A percentile compares a stretch with the other conserved stretches of the same genome.
phyloP scores from a whole-genome alignment of 2,329 filamentous ascomycete genomes.

The Fusarium phyllophilum region DNA sequence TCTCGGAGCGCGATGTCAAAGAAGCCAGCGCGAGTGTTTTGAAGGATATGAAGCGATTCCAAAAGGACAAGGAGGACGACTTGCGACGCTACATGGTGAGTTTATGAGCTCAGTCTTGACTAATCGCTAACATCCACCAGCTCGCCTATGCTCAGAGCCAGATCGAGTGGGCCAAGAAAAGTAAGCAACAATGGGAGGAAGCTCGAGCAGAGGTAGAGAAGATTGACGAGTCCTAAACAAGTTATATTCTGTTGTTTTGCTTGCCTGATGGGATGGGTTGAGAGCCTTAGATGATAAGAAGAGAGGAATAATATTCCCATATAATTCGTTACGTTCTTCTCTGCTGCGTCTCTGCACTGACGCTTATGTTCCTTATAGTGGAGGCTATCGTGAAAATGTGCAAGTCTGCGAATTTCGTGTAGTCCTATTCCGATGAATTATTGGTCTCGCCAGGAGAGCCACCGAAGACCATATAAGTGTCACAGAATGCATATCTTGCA shows the following conservation, averaged over 20 bases:
- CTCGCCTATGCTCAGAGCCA: constrained; percentile 92
- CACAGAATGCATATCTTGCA: background rate
- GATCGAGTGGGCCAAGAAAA: constrained; percentile 92
- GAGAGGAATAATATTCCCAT: constrained; percentile 18
- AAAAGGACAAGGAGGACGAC: constrained; percentile 95
- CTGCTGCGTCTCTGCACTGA: background rate
- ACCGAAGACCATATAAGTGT: background rate
- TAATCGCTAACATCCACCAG: constrained; percentile 57
- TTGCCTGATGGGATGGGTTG: constrained; percentile 3
- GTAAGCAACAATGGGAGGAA: constrained; percentile 91
- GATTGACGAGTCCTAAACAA: constrained; percentile 71
- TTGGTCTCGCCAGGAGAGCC: background rate
- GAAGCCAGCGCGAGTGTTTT: constrained; percentile 90
- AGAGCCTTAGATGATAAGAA: constrained; percentile 14
- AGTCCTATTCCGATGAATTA: background rate
- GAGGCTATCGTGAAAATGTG: background rate
- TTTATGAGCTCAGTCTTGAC: constrained; percentile 14
- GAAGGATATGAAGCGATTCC: constrained; percentile 91
- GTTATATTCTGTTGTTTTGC: background rate
- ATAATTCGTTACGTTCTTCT: constrained; percentile 30
- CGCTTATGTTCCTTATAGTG: background rate
- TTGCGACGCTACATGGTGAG: constrained; percentile 94
- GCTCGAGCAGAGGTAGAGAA: constrained; percentile 87
- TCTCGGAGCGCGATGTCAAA: constrained; percentile 89
- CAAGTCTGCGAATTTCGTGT: background rate